phyloP scores from a whole-genome alignment of 805 yeast genomes.

The Candida namnaoensis region DNA sequence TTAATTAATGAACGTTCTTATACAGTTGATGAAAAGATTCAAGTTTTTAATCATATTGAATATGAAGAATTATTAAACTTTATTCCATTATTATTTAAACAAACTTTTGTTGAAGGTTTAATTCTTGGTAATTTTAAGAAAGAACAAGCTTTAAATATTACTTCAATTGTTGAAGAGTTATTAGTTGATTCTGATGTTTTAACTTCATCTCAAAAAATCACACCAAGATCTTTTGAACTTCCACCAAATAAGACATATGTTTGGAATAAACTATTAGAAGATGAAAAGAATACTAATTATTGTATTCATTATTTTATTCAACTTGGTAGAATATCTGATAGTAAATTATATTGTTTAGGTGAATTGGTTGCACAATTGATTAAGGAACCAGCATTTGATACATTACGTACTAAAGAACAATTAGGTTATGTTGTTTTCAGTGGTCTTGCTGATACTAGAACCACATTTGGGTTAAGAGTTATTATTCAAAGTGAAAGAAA shows the following conservation, averaged over 20 bases:
- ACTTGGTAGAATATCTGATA: slow-evolving; percentile 42
- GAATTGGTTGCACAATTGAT: slow-evolving; percentile 66
- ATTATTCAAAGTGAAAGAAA: slow-evolving; percentile 80
- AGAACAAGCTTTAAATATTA: slow-evolving; percentile 43
- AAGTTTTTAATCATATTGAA: slow-evolving; percentile 33
- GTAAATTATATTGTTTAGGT: slow-evolving; percentile 37
- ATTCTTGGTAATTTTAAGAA: slow-evolving; percentile 65
- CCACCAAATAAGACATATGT: slow-evolving; percentile 31
- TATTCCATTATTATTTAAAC: slow-evolving; percentile 43
- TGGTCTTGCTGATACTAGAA: slow-evolving; percentile 58
- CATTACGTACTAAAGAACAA: slow-evolving; percentile 88
- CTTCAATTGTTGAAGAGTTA: slow-evolving; percentile 28
- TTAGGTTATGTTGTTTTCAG: slow-evolving; percentile 91
- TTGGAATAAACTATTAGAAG: slow-evolving; percentile 45
- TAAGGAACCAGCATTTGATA: slow-evolving; percentile 84
- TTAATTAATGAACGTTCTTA: slow-evolving; percentile 70
- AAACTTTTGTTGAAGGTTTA: slow-evolving; percentile 61
- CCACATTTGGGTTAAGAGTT: slow-evolving; percentile 64
- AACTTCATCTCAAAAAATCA: slow-evolving; percentile 33
- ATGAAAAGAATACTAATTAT: slow-evolving; percentile 68
- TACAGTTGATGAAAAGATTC: slow-evolving; percentile 51
- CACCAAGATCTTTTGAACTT: slow-evolving; percentile 32
- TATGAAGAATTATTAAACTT: slow-evolving; percentile 44
- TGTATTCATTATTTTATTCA: slow-evolving; percentile 76
- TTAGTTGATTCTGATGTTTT: slow-evolving; percentile 30